Base-by-base conservation (phyloP, 176 grass and related monocot species). In the Musa troglodytarum region DNA sequence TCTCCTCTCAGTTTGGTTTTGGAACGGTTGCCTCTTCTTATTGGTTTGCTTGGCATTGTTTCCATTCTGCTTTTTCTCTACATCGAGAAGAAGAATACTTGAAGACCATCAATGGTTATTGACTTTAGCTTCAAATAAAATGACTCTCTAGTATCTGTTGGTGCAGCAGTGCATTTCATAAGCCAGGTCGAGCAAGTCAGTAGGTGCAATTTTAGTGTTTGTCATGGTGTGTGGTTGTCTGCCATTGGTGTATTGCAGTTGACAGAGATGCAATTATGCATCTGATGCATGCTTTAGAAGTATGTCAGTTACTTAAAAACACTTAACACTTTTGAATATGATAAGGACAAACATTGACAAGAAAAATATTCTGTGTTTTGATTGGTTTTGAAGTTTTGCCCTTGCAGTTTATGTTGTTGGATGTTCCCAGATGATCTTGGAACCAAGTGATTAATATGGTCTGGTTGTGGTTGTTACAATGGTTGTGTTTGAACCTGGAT, bases 1-100 rank as follows among this genome's bases (percentile, higher is more conserved):
- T 87, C 77, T 83, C 86, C 82, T 92, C 82, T 89, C 80, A 88
- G 64, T 92, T 92, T 87, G 86, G 82, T 85, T 92, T 83, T 81
- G 21, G 74, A 76, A 87, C 81, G 72, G 82, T 90, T 87, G 80
- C 81, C 83, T 83, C 78, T 28, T 64, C 75, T 96, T 76, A 71
- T 71, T 78, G 69, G 15, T 34, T 76, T 43, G 34, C 34, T 63
- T 64, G 29, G 74, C n/a, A 21, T n/a, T 8, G 34, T 83, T 88
- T 86, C 82, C 81, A 75, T 96, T 89, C 81, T 88, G 26, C 83
- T 79, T 70, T 65, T 83, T 72, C 53, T 80, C 64, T 89, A 82
- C 79, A 79, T 66, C 86, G 52, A 65, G 84, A 73, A 82, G 78
- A 86, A 87, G 90, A 87, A 85, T 50, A 25, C 13, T 14, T 51